Evolutionary conservation across 495 filamentous ascomycete species (phyloP), one percentile per base, ranked within the genome.

Genomic region (Tuber calosporum): DNA sequence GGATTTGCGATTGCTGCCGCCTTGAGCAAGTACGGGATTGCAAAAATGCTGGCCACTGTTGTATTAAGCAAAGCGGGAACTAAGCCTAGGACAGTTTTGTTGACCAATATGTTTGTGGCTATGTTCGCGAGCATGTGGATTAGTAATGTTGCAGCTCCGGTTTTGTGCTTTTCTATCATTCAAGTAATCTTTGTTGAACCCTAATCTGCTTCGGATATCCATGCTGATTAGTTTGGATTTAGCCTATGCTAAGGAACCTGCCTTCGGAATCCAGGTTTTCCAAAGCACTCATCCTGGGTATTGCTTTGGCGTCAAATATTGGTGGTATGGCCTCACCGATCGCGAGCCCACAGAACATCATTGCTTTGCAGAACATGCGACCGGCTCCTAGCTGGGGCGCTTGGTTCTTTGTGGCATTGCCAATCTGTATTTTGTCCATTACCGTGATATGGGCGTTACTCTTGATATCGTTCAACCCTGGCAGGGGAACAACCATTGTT

Each of bases 111-210:
- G 95, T 96, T 97, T 78, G 95, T 99, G 66, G 95, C 95, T 75
- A 94, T 94, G 84, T 94, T 98, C 81, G 88, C 94, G 45, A 97
- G 93, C 77, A 99, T 99, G 95, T 94, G 96, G 88, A 97, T 99
- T 80, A 96, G 92, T 82, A 99, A 99, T 77, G 95, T 99, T 43
- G 95, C 95, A 26, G 94, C 96, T 6, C 95, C 95, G 0, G 95
- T 99, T n/a, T 87, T 99, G 13, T 99, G 96, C 85, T 98, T 93
- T 81, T 96, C 93, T 22, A 98, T 98, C 82, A 93, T 97, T 75
- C 92, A 95, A 86, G 89, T 91, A 83, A 71, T 84, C 66, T 69
- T 68, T 4, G 66, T 73, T 5, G 26, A 19, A 7, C 74, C 41
- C 42, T 70, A 20, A 5, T 30, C 53, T 62, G 11, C n/a, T 62